phyloP scores from a whole-genome alignment of 129 eudicot species.

The Flaveria linearis region DNA sequence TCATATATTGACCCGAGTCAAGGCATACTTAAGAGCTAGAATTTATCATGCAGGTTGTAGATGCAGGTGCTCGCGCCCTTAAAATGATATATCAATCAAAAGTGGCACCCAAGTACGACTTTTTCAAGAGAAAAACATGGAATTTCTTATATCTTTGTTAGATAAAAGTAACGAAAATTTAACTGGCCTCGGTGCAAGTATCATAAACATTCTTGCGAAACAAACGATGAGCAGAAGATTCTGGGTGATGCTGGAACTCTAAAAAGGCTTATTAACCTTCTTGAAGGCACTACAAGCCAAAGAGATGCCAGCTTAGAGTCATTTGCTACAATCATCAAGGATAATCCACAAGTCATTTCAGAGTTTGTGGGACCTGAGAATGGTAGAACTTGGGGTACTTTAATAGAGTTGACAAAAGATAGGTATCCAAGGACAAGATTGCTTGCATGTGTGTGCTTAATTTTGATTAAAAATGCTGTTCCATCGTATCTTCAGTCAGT shows the following conservation, averaged over 20 bases:
- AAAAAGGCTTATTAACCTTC: constrained; percentile 63
- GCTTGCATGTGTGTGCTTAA: constrained; percentile 81
- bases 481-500: constrained; percentile 59
- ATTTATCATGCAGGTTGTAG: constrained; percentile 71
- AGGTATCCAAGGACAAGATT: constrained; percentile 77
- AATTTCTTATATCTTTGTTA: constrained; percentile 70
- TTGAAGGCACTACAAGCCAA: constrained; percentile 70
- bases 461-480: constrained; percentile 53
- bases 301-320: no score
- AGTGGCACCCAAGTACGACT: constrained; percentile 83
- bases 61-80: constrained; percentile 96
- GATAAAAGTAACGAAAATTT: constrained; percentile 78
- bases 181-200: constrained; percentile 88
- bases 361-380: no score
- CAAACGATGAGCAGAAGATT: constrained; percentile 65
- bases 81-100: constrained; percentile 86
- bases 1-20: constrained; percentile 11
- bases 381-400: constrained; percentile 48
- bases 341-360: no score
- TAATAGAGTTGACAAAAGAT: constrained; percentile 72
- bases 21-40: constrained; percentile 10
- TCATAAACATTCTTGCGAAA: constrained; percentile 79
- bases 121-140: constrained; percentile 61
- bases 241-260: constrained; percentile 75
- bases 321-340: no score